phyloP scores from a whole-genome alignment of 345 rosid species.

The Corymbia maculata region DNA sequence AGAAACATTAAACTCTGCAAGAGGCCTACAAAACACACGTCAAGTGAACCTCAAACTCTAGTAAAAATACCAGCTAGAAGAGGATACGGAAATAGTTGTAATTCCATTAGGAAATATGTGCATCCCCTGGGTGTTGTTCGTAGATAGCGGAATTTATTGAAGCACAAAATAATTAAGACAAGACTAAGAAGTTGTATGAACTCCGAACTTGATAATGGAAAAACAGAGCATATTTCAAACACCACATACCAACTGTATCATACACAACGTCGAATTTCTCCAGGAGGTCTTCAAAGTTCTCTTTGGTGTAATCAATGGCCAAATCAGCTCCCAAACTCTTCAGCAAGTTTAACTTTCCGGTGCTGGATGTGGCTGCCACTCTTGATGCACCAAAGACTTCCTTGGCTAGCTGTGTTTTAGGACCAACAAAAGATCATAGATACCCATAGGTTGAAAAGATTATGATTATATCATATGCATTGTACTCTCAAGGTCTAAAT shows the following conservation, averaged over 20 bases:
- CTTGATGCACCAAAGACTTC: constrained; percentile 66
- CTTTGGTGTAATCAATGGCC: constrained; percentile 79
- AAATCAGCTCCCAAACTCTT: constrained; percentile 76
- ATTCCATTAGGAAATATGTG: not conserved
- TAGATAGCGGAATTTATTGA: not conserved
- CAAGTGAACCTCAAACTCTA: not conserved
- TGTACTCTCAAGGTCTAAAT: not conserved
- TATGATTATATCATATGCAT: not conserved
- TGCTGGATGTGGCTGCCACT: constrained; percentile 78
- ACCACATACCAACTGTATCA: constrained; percentile 60
- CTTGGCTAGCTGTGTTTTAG: constrained; percentile 47
- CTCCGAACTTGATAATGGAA: not conserved
- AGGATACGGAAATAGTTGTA: not conserved
- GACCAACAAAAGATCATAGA: not conserved
- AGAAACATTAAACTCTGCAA: not conserved
- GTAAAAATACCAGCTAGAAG: not conserved
- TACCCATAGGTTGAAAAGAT: not conserved
- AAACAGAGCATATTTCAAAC: not conserved
- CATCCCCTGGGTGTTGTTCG: not conserved
- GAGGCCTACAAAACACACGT: not conserved
- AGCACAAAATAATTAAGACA: not conserved
- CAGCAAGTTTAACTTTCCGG: constrained; percentile 51
- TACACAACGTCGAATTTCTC: constrained; percentile 68
- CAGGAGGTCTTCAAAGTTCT: constrained; percentile 56
- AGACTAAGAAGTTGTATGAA: not conserved